Percentiles rank a stretch among this genome's conserved stretches.
phyloP scores from a whole-genome alignment of 2,329 filamentous ascomycete genomes.

The Cercospora canescens region DNA sequence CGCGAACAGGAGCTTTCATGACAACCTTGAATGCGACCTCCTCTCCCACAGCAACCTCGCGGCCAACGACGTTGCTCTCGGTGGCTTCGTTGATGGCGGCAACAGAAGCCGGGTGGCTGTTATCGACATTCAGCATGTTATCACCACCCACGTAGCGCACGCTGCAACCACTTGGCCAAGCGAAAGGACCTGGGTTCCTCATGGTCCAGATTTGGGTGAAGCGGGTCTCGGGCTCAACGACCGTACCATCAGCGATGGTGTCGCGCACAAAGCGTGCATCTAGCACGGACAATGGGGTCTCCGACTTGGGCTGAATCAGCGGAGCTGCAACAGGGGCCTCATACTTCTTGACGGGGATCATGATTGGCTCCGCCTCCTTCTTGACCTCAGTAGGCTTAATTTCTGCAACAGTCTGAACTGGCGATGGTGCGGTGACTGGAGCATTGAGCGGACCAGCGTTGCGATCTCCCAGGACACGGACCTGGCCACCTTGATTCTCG shows the following conservation, averaged over 20 bases:
- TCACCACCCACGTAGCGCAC: conserved; percentile 93
- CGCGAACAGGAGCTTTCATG: conserved; percentile 75
- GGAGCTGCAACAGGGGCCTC: conserved; percentile 27
- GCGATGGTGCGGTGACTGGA: conserved; percentile 52
- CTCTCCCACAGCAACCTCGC: conserved; percentile 70
- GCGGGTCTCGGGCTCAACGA: conserved; percentile 66
- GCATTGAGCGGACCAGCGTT: conserved; percentile 8
- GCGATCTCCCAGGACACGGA: conserved; percentile 73
- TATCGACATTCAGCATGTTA: conserved; percentile 91
- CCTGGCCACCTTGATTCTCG: conserved; percentile 69
- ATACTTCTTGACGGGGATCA: conserved; percentile 22
- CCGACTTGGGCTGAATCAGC: conserved; percentile 22
- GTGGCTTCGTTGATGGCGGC: conserved; percentile 74
- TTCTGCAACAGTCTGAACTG: conserved; percentile 73
- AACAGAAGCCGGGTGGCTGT: conserved; percentile 74
- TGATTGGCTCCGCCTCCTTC: conserved; percentile 28
- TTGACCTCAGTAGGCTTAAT: conserved; percentile 58
- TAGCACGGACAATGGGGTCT: conserved; percentile 40
- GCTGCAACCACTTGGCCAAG: conserved; percentile 87
- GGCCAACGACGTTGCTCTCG: conserved; percentile 76
- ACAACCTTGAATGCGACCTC: conserved; percentile 78
- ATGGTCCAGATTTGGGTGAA: conserved; percentile 93
- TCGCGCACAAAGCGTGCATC: conserved; percentile 76
- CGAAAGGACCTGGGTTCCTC: conserved; percentile 73
- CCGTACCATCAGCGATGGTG: conserved; percentile 74